These are phyloP conservation scores for Raddia guianensis DNA, from an alignment of 176 grass and related monocot genomes.

Conservation along the genomic window DNA sequence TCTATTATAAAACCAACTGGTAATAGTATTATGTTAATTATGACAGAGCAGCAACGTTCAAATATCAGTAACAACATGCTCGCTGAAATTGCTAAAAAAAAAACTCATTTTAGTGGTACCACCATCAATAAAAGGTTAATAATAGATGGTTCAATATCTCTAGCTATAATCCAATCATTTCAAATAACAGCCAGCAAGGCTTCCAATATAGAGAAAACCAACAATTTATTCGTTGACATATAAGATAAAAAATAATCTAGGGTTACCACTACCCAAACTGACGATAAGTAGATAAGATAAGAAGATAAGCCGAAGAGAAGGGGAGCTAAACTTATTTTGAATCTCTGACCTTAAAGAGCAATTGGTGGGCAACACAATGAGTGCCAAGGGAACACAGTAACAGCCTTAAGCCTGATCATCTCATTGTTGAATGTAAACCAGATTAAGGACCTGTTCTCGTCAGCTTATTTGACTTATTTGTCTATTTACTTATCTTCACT, in stretches of 20 bases:
- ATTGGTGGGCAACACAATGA: not conserved
- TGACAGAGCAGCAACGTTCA: not conserved
- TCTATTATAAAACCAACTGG: not conserved
- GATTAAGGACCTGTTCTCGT: not conserved
- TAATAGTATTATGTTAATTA: not conserved
- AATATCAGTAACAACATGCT: slow-evolving; percentile 30
- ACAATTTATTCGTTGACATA: not conserved
- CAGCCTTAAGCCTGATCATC: not conserved
- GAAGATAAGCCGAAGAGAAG: too few relatives aligned
- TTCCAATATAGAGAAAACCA: slow-evolving; percentile 15
- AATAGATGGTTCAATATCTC: not conserved
- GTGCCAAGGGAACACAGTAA: not conserved
- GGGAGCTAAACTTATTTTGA: not conserved
- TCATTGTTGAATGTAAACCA: not conserved
- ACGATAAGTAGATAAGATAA: too few relatives aligned
- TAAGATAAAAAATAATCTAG: not conserved
- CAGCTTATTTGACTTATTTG: too few relatives aligned
- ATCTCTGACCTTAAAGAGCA: not conserved
- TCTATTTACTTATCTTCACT: too few relatives aligned
- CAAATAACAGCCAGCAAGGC: slow-evolving; percentile 16
- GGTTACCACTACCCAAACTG: not conserved
- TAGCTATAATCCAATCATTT: slow-evolving; percentile 17
- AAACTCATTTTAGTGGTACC: not conserved
- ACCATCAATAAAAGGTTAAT: slow-evolving; percentile 7
- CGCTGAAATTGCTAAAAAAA: not conserved